These are phyloP conservation scores for Volvariella surrecta DNA, from an alignment of 1,284 basidiomycete species.

Conservation along the genomic window DNA sequence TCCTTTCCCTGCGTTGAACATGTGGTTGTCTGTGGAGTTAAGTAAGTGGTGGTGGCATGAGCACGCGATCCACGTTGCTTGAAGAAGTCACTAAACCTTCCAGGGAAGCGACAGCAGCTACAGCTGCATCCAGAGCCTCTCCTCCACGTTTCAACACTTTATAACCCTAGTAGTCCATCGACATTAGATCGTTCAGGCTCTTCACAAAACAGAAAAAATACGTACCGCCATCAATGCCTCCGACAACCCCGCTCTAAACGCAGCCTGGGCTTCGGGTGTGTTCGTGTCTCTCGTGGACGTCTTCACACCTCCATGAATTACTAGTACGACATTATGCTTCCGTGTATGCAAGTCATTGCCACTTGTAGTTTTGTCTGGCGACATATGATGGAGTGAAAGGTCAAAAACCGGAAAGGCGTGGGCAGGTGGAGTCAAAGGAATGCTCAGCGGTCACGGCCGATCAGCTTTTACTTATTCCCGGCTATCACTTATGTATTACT, in stretches of 20 bases:
- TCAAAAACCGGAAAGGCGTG: too few relatives aligned
- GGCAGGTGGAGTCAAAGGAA: too few relatives aligned
- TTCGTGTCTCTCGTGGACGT: slow-evolving; percentile 50
- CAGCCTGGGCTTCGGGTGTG: slow-evolving; percentile 52
- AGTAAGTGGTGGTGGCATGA: neutral
- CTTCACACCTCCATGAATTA: slow-evolving; percentile 74
- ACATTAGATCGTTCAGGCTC: neutral
- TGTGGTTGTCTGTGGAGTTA: slow-evolving; percentile 46
- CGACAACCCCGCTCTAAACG: slow-evolving; percentile 48
- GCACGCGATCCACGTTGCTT: slow-evolving; percentile 22
- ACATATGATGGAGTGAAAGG: too few relatives aligned
- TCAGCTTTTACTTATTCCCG: too few relatives aligned
- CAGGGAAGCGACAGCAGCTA: slow-evolving; percentile 64
- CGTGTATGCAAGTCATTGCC: too few relatives aligned
- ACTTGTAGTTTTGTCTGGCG: too few relatives aligned
- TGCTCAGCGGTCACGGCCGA: too few relatives aligned
- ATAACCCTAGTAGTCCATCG: slow-evolving; percentile 36
- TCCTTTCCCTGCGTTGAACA: slow-evolving; percentile 75
- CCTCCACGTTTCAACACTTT: slow-evolving; percentile 54
- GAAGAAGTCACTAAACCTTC: too few relatives aligned
- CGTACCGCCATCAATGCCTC: slow-evolving; percentile 41
- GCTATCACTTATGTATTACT: too few relatives aligned
- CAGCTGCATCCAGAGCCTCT: slow-evolving; percentile 77
- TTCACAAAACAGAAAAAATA: too few relatives aligned
- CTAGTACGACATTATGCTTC: slow-evolving; percentile 42